These are phyloP conservation scores for Podospora bellae-mahoneyi DNA, from an alignment of 495 filamentous ascomycete species.

Conservation along the genomic window DNA sequence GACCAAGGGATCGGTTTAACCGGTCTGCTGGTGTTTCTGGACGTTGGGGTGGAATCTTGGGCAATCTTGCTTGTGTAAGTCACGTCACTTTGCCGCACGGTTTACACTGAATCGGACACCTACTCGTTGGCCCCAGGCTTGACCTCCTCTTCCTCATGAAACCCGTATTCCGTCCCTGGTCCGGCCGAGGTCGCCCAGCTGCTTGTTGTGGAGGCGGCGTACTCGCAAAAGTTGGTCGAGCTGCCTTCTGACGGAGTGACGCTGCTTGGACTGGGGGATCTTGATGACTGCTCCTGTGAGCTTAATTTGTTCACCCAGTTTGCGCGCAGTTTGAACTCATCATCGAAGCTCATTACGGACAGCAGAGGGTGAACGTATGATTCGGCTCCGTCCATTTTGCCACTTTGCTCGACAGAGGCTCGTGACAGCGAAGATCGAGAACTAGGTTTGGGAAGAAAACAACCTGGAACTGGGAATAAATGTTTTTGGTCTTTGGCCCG, in stretches of 20 bases:
- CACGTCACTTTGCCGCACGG: background rate
- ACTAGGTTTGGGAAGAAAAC: background rate
- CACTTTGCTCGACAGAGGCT: background rate
- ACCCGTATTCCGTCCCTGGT: conserved; percentile 19
- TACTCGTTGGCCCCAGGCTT: conserved; percentile 24
- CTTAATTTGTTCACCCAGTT: background rate
- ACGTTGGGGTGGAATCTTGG: conserved; percentile 14
- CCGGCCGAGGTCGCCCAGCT: conserved; percentile 26
- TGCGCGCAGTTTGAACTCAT: conserved; percentile 3
- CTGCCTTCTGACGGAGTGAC: conserved; percentile 18
- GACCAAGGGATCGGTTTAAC: conserved; percentile 13
- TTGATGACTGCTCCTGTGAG: conserved; percentile 11
- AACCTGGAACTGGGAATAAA: background rate
- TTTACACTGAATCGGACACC: conserved; percentile 2
- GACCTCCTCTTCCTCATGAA: conserved; percentile 21
- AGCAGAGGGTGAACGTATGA: background rate
- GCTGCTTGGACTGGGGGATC: conserved; percentile 22
- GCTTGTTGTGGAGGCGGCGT: conserved; percentile 24
- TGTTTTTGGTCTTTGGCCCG: background rate
- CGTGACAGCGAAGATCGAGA: background rate
- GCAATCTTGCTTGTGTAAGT: background rate
- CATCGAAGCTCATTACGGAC: background rate
- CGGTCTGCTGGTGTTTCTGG: conserved; percentile 15
- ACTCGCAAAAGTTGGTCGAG: conserved; percentile 15
- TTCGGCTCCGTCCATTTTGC: background rate